phyloP scores from a whole-genome alignment of 106 monocot species.

The Dendrobium chrysotoxum region DNA sequence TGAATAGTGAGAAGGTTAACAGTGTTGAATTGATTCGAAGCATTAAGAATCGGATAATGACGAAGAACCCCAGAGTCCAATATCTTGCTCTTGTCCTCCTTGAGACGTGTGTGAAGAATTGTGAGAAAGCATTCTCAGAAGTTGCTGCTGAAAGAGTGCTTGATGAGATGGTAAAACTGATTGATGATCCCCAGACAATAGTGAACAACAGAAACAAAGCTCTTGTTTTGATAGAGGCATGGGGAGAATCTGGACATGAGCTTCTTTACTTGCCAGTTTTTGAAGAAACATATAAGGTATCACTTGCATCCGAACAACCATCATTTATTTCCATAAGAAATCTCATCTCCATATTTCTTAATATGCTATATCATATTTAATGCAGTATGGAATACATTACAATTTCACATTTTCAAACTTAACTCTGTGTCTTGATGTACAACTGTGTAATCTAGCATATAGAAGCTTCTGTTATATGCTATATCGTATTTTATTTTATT shows the following conservation, averaged over 20 bases:
- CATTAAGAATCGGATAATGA: conserved; percentile 79
- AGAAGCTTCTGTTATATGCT: no score
- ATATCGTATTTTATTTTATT: no score
- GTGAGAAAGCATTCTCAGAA: conserved; percentile 66
- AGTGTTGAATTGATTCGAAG: conserved; percentile 77
- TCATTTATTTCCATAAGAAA: not conserved
- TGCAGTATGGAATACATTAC: not conserved
- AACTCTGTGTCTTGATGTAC: not conserved
- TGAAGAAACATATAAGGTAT: conserved; percentile 98
- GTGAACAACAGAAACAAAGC: conserved; percentile 87
- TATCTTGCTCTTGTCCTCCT: conserved; percentile 79
- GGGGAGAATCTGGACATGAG: conserved; percentile 77
- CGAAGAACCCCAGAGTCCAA: conserved; percentile 64
- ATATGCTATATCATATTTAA: not conserved
- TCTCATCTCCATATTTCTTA: not conserved
- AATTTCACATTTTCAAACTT: not conserved
- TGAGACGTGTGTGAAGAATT: conserved; percentile 90
- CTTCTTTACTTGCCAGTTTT: conserved; percentile 86
- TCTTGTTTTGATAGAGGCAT: conserved; percentile 82
- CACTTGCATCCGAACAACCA: no score
- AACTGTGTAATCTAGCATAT: no score
- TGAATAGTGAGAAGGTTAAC: conserved; percentile 64
- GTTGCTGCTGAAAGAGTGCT: conserved; percentile 94
- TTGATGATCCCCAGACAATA: conserved; percentile 88
- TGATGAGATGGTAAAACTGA: conserved; percentile 94